phyloP scores from a whole-genome alignment of 179 eudicot species.

The Beta corolliflora region DNA sequence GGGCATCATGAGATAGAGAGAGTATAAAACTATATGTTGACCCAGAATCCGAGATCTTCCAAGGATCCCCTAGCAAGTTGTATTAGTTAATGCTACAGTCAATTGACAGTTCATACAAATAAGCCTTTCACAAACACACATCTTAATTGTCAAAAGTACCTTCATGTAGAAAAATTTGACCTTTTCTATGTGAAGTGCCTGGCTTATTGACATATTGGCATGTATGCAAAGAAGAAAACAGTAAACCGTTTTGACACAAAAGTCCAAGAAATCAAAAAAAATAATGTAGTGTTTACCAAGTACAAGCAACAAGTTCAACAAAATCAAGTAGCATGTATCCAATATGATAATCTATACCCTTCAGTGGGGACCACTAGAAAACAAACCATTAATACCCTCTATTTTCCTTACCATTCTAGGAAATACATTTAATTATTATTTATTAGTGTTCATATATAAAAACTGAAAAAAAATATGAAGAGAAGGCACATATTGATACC shows the following conservation, averaged over 20 bases:
- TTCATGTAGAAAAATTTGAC: not conserved
- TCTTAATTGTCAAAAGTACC: not conserved
- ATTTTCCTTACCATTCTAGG: no score
- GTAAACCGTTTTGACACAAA: not conserved
- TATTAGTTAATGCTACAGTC: not conserved
- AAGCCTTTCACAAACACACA: not conserved
- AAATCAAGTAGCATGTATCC: not conserved
- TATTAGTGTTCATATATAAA: no score
- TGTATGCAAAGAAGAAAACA: slow-evolving; percentile 1
- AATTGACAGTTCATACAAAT: not conserved
- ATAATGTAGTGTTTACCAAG: not conserved
- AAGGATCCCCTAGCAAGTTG: not conserved
- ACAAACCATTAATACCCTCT: no score
- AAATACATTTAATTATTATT: no score
- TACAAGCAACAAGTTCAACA: slow-evolving; percentile 5
- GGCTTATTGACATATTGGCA: not conserved
- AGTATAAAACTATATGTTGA: not conserved
- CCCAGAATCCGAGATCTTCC: not conserved
- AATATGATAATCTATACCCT: not conserved
- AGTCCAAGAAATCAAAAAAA: not conserved
- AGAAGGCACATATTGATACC: no score
- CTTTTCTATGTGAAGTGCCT: not conserved
- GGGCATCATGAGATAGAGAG: not conserved
- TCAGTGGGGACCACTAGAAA: not conserved
- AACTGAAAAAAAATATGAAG: no score